These are phyloP conservation scores for Trametes villosa DNA, from an alignment of 768 basidiomycete genomes.

Conservation along the genomic window DNA sequence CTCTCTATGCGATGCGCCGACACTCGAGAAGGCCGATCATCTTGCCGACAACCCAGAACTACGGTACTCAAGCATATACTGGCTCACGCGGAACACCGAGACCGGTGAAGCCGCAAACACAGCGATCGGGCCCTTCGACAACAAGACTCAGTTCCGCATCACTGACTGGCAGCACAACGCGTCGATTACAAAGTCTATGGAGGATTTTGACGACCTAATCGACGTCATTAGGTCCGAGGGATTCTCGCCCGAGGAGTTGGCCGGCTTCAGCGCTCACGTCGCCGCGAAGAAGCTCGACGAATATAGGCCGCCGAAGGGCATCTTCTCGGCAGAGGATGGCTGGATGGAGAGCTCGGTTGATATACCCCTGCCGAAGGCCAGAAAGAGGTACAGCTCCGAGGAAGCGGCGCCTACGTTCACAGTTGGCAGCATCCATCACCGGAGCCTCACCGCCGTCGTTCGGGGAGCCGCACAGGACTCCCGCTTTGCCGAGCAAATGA, in stretches of 20 bases:
- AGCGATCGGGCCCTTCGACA: slow-evolving; percentile 12
- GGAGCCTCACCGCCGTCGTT: slow-evolving; percentile 17
- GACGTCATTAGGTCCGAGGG: background rate
- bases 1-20: background rate
- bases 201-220: slow-evolving; percentile 34
- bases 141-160: slow-evolving; percentile 29
- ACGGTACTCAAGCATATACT: background rate
- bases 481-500: background rate
- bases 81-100: background rate
- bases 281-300: slow-evolving; percentile 21
- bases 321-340: slow-evolving; percentile 20
- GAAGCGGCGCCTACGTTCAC: slow-evolving; percentile 33
- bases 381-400: slow-evolving; percentile 20
- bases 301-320: background rate
- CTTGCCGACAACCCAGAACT: background rate
- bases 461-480: background rate
- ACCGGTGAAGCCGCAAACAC: background rate
- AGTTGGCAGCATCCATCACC: slow-evolving; percentile 35
- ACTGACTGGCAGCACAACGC: slow-evolving; percentile 36
- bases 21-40: background rate
- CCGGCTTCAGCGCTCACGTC: background rate
- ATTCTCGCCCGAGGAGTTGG: background rate
- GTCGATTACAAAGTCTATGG: slow-evolving; percentile 31
- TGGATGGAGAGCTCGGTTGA: slow-evolving; percentile 24
- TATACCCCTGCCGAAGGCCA: slow-evolving; percentile 29